Conservation (phyloP, 805 yeast genomes). For the Dipodascus geniculatus region DNA sequence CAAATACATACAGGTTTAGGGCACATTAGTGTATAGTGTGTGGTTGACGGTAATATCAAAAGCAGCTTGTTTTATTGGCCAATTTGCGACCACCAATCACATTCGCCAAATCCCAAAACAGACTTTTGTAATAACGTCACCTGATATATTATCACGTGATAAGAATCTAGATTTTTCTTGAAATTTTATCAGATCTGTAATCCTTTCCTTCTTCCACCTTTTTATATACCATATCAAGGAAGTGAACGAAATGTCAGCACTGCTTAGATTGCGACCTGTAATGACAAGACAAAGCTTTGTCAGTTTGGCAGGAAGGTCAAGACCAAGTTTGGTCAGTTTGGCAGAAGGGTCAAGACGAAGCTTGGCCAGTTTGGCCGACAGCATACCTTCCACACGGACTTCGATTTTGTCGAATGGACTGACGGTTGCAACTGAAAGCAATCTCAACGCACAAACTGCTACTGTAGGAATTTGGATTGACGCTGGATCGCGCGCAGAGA, state of each 20-base stretch:
- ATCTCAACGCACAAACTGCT: constrained; percentile 85
- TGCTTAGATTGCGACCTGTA: neutral
- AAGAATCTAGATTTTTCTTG: no score
- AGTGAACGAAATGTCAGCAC: neutral
- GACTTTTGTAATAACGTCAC: neutral
- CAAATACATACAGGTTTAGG: constrained; percentile 1
- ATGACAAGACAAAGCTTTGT: no score
- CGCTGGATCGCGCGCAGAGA: constrained; percentile 97
- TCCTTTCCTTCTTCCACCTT: no score
- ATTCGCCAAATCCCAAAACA: neutral
- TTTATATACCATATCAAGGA: no score
- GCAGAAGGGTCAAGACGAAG: neutral
- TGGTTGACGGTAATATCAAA: neutral
- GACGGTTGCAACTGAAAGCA: constrained; percentile 82
- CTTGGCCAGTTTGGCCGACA: neutral
- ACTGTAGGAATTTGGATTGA: constrained; percentile 98
- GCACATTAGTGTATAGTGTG: no score
- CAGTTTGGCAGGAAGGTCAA: no score
- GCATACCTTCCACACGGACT: constrained; percentile 41
- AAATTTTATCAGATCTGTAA: no score
- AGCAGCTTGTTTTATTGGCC: neutral
- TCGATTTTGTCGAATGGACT: constrained; percentile 81
- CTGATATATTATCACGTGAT: neutral
- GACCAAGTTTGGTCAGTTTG: no score
- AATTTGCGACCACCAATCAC: neutral